Percentiles rank a stretch among this genome's conserved stretches.
Evolutionary conservation across 306 rosid genomes (phyloP).

Genomic region (Hippophae rhamnoides): DNA sequence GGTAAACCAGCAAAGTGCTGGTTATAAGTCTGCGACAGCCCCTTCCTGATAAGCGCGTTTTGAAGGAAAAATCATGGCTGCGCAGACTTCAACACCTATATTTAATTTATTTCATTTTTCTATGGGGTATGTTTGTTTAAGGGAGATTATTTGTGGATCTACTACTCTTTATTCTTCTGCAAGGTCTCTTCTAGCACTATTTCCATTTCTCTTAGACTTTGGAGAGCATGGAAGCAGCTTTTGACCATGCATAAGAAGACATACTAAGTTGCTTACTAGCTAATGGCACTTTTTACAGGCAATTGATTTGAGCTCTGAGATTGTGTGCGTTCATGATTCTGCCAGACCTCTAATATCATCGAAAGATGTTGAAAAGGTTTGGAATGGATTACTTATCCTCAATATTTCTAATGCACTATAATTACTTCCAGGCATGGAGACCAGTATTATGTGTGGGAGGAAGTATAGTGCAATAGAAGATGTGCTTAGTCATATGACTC

Average conservation of each 20-base stretch:
- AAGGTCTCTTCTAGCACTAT: neutral
- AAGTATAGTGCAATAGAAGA: too few species aligned
- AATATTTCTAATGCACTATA: constrained; percentile 7
- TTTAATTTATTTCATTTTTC: neutral
- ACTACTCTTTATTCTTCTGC: neutral
- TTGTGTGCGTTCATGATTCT: constrained; percentile 94
- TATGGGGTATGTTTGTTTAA: neutral
- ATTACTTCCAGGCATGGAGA: too few species aligned
- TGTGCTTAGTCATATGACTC: too few species aligned
- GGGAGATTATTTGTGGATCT: neutral
- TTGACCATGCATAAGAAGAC: neutral
- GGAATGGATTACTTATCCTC: constrained; percentile 10
- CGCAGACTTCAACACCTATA: too few species aligned
- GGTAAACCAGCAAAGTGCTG: too few species aligned
- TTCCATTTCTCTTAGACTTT: neutral
- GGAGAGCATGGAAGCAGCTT: neutral
- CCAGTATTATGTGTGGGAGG: too few species aligned
- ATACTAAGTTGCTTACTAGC: constrained; percentile 5
- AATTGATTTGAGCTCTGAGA: constrained; percentile 60
- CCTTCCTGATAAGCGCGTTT: too few species aligned
- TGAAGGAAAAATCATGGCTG: too few species aligned
- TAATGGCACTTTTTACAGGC: constrained; percentile 46
- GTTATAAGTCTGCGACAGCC: too few species aligned
- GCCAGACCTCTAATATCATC: constrained; percentile 71
- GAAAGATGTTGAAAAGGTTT: constrained; percentile 64